Conservation (phyloP, 176 grass and related monocot species). For the Oryza meridionalis region DNA sequence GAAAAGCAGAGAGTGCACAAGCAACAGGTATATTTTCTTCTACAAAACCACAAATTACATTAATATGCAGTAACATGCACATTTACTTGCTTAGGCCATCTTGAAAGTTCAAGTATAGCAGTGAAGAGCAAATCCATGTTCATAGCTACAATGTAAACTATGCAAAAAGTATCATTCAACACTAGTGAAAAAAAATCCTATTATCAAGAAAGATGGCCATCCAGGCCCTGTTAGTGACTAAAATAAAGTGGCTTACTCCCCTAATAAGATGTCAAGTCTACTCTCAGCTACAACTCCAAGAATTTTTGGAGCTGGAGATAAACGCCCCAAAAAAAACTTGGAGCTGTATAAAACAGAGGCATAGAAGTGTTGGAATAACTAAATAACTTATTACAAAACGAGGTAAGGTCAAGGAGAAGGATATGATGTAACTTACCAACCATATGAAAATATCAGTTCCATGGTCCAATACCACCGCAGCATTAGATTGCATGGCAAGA, state of each 20-base stretch:
- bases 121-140: conserved; percentile 18
- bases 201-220: conserved; percentile 13
- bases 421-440: conserved; percentile 74
- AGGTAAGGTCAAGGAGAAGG: conserved; percentile 22
- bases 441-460: conserved; percentile 99
- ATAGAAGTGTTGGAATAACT: conserved; percentile 15
- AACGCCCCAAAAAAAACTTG: too few species aligned
- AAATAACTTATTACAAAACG: background rate
- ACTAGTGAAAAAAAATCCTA: background rate
- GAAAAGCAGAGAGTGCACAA: background rate
- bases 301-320: too few species aligned
- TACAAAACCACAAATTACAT: background rate
- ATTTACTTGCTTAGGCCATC: background rate
- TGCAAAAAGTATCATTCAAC: background rate
- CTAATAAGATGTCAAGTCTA: too few species aligned
- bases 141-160: conserved; percentile 1
- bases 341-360: background rate
- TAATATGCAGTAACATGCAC: background rate
- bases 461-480: conserved; percentile 93
- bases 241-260: too few species aligned
- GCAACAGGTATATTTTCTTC: background rate
- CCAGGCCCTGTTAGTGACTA: too few species aligned
- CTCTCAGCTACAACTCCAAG: too few species aligned
- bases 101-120: conserved; percentile 16
- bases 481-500: conserved; percentile 91